Evolutionary conservation across 345 rosid genomes (phyloP), one percentile per base, ranked within the genome.

Genomic region (Eucalyptus cloeziana): DNA sequence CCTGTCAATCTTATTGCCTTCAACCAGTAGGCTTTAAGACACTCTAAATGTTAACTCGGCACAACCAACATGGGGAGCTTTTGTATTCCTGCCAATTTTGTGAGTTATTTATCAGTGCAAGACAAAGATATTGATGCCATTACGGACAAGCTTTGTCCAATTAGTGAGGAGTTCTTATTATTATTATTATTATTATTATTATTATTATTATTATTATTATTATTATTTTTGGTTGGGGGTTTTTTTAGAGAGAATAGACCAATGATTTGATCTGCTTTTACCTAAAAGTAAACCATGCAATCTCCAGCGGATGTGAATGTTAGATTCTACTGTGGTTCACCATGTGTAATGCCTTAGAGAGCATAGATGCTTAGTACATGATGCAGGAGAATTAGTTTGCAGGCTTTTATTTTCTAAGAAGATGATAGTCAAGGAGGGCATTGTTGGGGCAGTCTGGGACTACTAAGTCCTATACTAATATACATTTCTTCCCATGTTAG

Each of bases 401-500:
- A 10, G 47, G 27, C 43, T 40, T 40, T 37, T 76, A 76, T 76
- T 76, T 37, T 76, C 83, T 40, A 24, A 37, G 13, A 21, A 40
- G 76, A n/a, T 31, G 43, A 76, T 44, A 40, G 47, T 40, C 83
- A 76, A 76, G 83, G 83, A 40, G 25, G 83, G 47, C 27, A 76
- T 37, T 76, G 37, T 37, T 22, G 24, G 27, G 27, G 27, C 27
- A 24, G 83, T 76, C 45, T 76, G 27, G 83, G 83, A 37, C 47
- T 37, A 21, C 47, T 10, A n/a, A n/a, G 76, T 64, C 10, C 40
- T 40, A 76, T 76, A 76, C 85, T 40, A 40, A 52, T 86, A 56
- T 67, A 87, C 79, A 47, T 88, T 90, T 90, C 71, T 88, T 91
- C 88, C 45, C 30, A 40, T 94, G 71, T 86, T 92, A 97, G 99